A percentile compares a stretch with the other conserved stretches of the same genome.
Evolutionary conservation across 1,284 basidiomycete genomes (phyloP).

Genomic region (Cryptococcus deneoformans): DNA sequence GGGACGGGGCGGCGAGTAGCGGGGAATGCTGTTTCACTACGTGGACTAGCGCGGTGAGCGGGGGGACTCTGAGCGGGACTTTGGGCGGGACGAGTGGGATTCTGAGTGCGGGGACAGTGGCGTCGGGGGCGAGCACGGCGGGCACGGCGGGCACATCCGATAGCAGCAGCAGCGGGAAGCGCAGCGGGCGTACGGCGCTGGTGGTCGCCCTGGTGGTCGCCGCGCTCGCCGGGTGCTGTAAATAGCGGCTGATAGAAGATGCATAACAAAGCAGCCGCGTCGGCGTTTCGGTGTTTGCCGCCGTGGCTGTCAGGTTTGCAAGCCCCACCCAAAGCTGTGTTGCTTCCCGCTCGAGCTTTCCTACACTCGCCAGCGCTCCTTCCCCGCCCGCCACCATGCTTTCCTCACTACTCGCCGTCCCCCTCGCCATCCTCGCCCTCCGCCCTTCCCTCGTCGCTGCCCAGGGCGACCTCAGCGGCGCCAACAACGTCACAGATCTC

Average conservation of each 20-base stretch:
- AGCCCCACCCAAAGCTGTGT: too few species aligned
- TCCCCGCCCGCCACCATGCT: slow-evolving; percentile 5
- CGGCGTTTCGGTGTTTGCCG: not conserved
- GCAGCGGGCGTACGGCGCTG: too few species aligned
- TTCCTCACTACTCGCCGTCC: slow-evolving; percentile 11
- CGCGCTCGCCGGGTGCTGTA: too few species aligned
- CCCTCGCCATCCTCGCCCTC: slow-evolving; percentile 6
- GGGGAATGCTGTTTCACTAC: slow-evolving; percentile 39
- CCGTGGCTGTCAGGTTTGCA: not conserved
- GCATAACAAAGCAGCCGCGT: not conserved
- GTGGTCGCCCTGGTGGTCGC: too few species aligned
- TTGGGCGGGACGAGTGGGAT: not conserved
- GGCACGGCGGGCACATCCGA: not conserved
- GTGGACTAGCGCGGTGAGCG: slow-evolving; percentile 27
- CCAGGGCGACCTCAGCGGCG: slow-evolving; percentile 31
- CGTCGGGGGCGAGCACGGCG: slow-evolving; percentile 6
- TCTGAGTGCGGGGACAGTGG: not conserved
- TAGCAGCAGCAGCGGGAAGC: not conserved
- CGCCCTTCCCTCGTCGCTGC: slow-evolving; percentile 16
- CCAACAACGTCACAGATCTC: slow-evolving; percentile 64
- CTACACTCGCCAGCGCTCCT: not conserved
- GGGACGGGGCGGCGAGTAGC: slow-evolving; percentile 18
- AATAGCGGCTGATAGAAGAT: too few species aligned
- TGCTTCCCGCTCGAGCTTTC: too few species aligned
- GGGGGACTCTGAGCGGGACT: slow-evolving; percentile 4